Evolutionary conservation across 129 eudicot genomes (phyloP).

Genomic region (Arctium minus): DNA sequence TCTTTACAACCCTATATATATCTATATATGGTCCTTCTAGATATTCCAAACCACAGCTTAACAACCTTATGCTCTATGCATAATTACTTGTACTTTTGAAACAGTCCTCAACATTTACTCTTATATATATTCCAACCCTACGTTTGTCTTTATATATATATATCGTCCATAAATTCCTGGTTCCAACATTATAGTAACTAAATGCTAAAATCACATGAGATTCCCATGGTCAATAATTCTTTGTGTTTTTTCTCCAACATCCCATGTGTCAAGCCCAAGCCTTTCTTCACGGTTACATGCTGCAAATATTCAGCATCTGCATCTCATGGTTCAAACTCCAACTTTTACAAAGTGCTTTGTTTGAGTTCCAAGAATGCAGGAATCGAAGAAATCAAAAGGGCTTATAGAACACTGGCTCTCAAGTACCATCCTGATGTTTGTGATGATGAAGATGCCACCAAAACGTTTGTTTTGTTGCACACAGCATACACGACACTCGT

Average conservation of each 20-base stretch:
- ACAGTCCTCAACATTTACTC: background rate
- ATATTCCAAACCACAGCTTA: background rate
- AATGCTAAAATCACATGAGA: background rate
- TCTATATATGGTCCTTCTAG: background rate
- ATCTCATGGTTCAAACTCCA: conserved; percentile 1
- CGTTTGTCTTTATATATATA: background rate
- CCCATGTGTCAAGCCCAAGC: conserved; percentile 14
- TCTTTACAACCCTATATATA: conserved; percentile 1
- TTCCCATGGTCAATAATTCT: conserved; percentile 16
- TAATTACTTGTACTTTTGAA: conserved; percentile 26
- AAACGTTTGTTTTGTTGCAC: conserved; percentile 25
- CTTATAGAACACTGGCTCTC: conserved; percentile 36
- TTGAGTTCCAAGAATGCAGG: conserved; percentile 32
- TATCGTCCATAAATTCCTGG: background rate
- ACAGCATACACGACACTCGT: conserved; percentile 30
- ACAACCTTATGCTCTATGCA: background rate
- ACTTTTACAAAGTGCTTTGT: conserved; percentile 33
- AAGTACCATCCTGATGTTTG: conserved; percentile 43
- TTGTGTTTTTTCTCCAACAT: conserved; percentile 11
- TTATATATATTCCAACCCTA: background rate
- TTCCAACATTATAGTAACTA: background rate
- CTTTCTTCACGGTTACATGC: conserved; percentile 10
- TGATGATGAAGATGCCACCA: conserved; percentile 19
- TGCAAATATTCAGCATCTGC: conserved; percentile 13
- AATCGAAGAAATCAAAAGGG: conserved; percentile 31